Evolutionary conservation across 306 rosid species (phyloP), one percentile per base, ranked within the genome.

Genomic region (Vachellia collinsii): DNA sequence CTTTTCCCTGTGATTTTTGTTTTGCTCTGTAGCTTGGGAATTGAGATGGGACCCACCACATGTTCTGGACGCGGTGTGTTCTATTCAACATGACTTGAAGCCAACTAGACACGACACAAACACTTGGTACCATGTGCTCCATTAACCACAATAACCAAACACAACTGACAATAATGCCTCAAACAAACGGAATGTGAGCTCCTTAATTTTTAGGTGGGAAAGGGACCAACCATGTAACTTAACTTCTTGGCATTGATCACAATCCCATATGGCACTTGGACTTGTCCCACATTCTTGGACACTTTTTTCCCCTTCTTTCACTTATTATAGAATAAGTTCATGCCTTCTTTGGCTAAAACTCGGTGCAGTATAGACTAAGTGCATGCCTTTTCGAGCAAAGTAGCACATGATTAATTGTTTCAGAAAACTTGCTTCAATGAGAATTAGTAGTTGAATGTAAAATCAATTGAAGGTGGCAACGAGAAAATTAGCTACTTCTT

Each of bases 41-140:
- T 84, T 71, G 72, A 59, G 67, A 84, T 84, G 86, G 86, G 82
- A 5, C 63, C 86, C 75, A 42, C 37, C 12, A 71, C 88, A 81
- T 81, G 89, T 80, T 83, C 85, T 34, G 70, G 41, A 69, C 16
- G 2, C 37, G 41, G 36, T 76, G 48, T 82, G 74, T 56, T 66
- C 70, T 62, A 69, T 47, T 63, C 8, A 74, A 29, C 36, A 0
- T n/a, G 37, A 56, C 46, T 72, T 79, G 70, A 19, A 68, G 14
- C 2, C 67, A 62, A 83, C 62, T 62, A 67, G 76, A 84, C 86
- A 84, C 41, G 53, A 74, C 79, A 54, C 23, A 7, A 17, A 11
- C 86, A 85, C 44, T 23, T 61, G 74, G 83, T 48, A 74, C 65
- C 80, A 83, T 77, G 84, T 48, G 81, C 59, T 47, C 12, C 78